Conservation (phyloP, 179 eudicot species). For the Actinidia chinensis region DNA sequence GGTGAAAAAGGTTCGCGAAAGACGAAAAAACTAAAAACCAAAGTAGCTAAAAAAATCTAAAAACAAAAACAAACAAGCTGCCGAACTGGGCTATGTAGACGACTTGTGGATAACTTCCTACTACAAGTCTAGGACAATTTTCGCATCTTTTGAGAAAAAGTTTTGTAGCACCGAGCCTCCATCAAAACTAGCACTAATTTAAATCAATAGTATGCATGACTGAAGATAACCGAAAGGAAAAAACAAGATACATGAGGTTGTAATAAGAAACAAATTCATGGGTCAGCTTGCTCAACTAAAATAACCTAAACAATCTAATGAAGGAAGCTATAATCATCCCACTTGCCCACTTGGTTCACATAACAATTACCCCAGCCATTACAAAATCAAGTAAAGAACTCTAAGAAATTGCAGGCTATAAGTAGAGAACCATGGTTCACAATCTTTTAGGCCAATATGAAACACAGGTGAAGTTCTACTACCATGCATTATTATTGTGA, state of each 20-base stretch:
- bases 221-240: background rate
- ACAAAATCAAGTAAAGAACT: background rate
- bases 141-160: too few relatives aligned
- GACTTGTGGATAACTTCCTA: too few relatives aligned
- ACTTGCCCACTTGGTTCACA: slow-evolving; percentile 4
- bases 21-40: too few relatives aligned
- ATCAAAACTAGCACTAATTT: background rate
- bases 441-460: slow-evolving; percentile 17
- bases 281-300: background rate
- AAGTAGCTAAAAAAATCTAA: too few relatives aligned
- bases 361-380: background rate
- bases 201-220: background rate
- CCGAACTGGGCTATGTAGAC: too few relatives aligned
- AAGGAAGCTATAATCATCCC: background rate
- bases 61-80: too few relatives aligned
- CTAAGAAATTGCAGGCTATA: slow-evolving; percentile 22
- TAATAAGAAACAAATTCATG: background rate
- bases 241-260: background rate
- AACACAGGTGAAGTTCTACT: background rate
- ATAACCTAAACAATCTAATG: background rate
- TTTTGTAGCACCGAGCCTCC: too few relatives aligned
- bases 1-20: too few relatives aligned
- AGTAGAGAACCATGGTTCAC: slow-evolving; percentile 29
- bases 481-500: slow-evolving; percentile 19
- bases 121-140: too few relatives aligned